These are phyloP conservation scores for Rhizoctonia solani DNA, from an alignment of 1,284 basidiomycete genomes.

Conservation along the genomic window DNA sequence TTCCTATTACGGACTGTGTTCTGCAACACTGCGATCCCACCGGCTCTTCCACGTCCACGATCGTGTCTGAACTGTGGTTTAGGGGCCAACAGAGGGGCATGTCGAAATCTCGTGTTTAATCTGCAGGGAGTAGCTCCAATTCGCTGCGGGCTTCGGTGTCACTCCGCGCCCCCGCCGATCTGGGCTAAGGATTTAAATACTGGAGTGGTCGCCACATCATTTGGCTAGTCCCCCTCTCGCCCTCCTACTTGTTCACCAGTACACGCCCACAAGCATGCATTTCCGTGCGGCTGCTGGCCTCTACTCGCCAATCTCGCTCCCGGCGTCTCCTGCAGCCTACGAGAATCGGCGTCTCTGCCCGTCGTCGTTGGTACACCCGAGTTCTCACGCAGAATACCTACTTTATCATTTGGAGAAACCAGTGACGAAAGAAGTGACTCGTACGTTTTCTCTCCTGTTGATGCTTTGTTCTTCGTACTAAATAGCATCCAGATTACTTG, in stretches of 20 bases:
- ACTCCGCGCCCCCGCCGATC: slow-evolving; percentile 29
- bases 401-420: slow-evolving; percentile 29
- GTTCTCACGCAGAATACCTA: slow-evolving; percentile 31
- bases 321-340: slow-evolving; percentile 23
- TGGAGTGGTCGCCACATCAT: neutral
- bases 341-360: slow-evolving; percentile 26
- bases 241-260: neutral
- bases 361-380: slow-evolving; percentile 34
- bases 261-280: neutral
- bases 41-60: slow-evolving; percentile 23
- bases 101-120: slow-evolving; percentile 24
- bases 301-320: slow-evolving; percentile 28
- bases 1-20: slow-evolving; percentile 12
- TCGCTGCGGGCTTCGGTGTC: slow-evolving; percentile 19
- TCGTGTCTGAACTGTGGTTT: slow-evolving; percentile 10
- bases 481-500: slow-evolving; percentile 13
- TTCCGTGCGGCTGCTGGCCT: neutral
- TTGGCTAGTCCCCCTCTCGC: neutral
- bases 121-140: neutral
- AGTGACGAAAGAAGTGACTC: slow-evolving; percentile 28
- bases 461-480: neutral
- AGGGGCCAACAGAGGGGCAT: slow-evolving; percentile 32
- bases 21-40: slow-evolving; percentile 31
- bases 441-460: slow-evolving; percentile 5
- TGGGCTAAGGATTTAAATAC: slow-evolving; percentile 16